Base-by-base conservation (phyloP, 257 asterid genomes). In the Jacaranda copaia region DNA sequence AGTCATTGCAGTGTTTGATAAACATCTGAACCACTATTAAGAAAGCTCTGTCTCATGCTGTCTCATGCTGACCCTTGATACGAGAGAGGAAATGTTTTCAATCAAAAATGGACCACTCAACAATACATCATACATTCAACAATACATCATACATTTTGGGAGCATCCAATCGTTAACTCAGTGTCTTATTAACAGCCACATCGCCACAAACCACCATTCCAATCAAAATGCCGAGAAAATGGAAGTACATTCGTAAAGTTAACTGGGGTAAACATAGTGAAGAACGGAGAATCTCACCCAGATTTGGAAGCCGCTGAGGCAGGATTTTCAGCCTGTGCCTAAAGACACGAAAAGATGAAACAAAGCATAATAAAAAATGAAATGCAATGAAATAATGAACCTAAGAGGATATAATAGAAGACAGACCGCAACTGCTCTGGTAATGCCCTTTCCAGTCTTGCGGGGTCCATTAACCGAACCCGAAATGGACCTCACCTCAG, bases 391-490 rank as follows among this genome's bases (percentile, higher is more conserved):
- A 56, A 46, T 5, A 56, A 40, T 35, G 65, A 67, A 51, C 9
- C 32, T 7, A 40, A 69, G 61, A 6, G 6, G 62, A 58, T 8
- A 49, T 6, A 61, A 8, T 3, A 67, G 9, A 78, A 62, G 12
- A 87, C 92, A 80, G 15, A 89, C 94, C 60, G 88, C 91, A 62
- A 85, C 90, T 1, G 94, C 94, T 63, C 79, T 81, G 45, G 90
- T 36, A 43, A 53, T 42, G 10, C 80, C 56, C 12, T 83, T 86
- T 76, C 86, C 85, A 25, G 75, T 69, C 67, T 80, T 86, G 51
- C 79, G 81, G 72, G 83, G 76, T 85, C 78, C 78, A 61, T 32
- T 63, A 49, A 63, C 64, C 63, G 78, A 71, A 63, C 85, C 71
- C 13, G 76, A 72, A 71, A 68, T 83, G 48, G 83, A 63, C 81